These are phyloP conservation scores for Malus fusca DNA, from an alignment of 306 rosid species.

Conservation along the genomic window DNA sequence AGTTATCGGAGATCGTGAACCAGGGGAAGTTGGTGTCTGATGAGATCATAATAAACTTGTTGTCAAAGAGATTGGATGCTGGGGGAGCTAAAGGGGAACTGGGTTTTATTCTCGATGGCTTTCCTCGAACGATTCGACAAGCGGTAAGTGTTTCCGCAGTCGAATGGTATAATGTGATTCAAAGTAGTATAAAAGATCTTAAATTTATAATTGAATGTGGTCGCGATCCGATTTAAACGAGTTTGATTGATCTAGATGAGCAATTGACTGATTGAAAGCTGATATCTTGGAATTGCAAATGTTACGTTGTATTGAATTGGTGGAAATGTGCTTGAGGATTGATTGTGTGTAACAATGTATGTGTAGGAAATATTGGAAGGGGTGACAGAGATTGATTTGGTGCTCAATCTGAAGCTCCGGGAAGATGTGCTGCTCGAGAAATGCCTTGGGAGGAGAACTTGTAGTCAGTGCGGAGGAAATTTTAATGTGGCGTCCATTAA, in stretches of 20 bases:
- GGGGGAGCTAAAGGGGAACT: constrained; percentile 70
- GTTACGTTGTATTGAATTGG: background rate
- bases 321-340: background rate
- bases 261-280: background rate
- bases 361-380: constrained; percentile 82
- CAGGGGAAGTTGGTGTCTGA: constrained; percentile 90
- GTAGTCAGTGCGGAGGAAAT: constrained; percentile 72
- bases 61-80: constrained; percentile 72
- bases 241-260: background rate
- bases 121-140: constrained; percentile 86
- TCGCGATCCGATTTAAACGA: background rate
- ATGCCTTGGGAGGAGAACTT: constrained; percentile 90
- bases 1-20: constrained; percentile 86
- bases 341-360: background rate
- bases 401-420: constrained; percentile 77
- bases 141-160: constrained; percentile 55
- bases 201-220: background rate
- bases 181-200: background rate
- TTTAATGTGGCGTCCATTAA: constrained; percentile 80
- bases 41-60: constrained; percentile 69
- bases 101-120: constrained; percentile 97
- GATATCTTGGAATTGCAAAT: background rate
- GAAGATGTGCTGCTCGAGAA: constrained; percentile 85
- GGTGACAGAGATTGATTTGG: constrained; percentile 81
- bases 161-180: background rate